phyloP scores from a whole-genome alignment of 495 filamentous ascomycete species.

The Copromyces sp. region DNA sequence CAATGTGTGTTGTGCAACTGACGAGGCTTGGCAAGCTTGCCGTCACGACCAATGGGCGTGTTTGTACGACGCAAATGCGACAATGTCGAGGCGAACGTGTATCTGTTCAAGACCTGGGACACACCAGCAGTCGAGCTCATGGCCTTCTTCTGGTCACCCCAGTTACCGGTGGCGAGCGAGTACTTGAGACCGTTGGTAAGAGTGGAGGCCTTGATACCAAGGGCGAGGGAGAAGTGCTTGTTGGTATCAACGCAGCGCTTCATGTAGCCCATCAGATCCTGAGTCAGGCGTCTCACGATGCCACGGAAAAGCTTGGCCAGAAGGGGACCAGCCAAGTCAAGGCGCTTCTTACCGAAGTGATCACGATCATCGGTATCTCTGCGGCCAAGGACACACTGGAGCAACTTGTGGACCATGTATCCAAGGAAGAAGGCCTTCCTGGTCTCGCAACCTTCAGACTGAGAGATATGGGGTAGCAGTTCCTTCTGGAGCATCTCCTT shows the following conservation, averaged over 20 bases:
- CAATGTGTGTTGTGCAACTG: constrained; percentile 99
- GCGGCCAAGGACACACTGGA: constrained; percentile 84
- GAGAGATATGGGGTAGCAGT: constrained; percentile 90
- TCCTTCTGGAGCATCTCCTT: constrained; percentile 94
- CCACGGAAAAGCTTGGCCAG: constrained; percentile 86
- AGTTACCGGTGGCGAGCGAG: constrained; percentile 96
- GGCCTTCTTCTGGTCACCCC: constrained; percentile 99
- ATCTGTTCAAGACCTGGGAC: constrained; percentile 94
- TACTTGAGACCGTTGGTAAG: constrained; percentile 92
- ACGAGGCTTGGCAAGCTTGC: constrained; percentile 95
- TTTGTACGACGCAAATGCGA: constrained; percentile 96
- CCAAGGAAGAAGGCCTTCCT: constrained; percentile 97
- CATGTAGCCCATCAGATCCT: constrained; percentile 80
- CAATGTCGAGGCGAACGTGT: constrained; percentile 91
- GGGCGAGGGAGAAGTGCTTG: constrained; percentile 75
- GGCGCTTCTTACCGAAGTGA: constrained; percentile 97
- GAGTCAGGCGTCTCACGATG: constrained; percentile 75
- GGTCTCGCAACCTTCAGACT: constrained; percentile 91
- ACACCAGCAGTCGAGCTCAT: constrained; percentile 89
- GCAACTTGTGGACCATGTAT: constrained; percentile 93
- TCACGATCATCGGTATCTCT: constrained; percentile 93
- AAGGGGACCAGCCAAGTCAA: constrained; percentile 90
- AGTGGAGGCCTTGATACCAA: constrained; percentile 83
- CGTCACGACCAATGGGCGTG: constrained; percentile 93
- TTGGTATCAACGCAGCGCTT: constrained; percentile 83